Conservation (phyloP, 179 eudicot species). For the Gypsophila paniculata region DNA sequence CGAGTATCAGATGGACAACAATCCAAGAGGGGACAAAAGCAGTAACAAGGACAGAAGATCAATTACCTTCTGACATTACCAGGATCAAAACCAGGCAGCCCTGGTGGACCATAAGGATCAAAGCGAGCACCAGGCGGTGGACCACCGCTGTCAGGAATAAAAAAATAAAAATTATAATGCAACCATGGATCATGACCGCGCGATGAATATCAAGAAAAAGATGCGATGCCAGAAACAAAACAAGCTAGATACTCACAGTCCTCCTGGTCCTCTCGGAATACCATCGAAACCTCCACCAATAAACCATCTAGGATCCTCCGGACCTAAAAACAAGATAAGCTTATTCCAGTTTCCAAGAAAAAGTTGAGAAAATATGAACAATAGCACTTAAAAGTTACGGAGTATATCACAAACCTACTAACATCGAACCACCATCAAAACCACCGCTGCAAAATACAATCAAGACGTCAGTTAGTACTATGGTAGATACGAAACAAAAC, state of each 20-base stretch:
- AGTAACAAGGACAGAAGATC: not conserved
- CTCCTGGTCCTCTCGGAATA: slow-evolving; percentile 49
- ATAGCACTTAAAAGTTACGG: not conserved
- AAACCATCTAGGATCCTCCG: slow-evolving; percentile 69
- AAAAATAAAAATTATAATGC: not conserved
- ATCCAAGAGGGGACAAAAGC: not conserved
- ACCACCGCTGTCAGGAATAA: slow-evolving; percentile 50
- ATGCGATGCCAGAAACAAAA: slow-evolving; percentile 8
- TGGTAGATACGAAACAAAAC: not conserved
- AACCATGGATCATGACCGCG: not conserved
- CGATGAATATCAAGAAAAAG: not conserved
- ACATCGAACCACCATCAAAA: slow-evolving; percentile 70
- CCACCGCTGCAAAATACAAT: slow-evolving; percentile 48
- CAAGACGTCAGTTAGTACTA: slow-evolving; percentile 12
- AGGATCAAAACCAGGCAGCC: slow-evolving; percentile 90
- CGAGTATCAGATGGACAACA: not conserved
- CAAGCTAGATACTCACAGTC: slow-evolving; percentile 35
- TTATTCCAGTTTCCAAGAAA: slow-evolving; percentile 17
- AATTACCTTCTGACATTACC: slow-evolving; percentile 57
- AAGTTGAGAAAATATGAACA: not conserved
- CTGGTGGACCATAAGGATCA: slow-evolving; percentile 98
- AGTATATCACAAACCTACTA: slow-evolving; percentile 53
- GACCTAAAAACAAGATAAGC: slow-evolving; percentile 43
- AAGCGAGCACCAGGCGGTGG: slow-evolving; percentile 84
- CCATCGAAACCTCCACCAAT: slow-evolving; percentile 49